A percentile compares a stretch with the other conserved stretches of the same genome.
Conservation (phyloP, 2,329 filamentous ascomycete species). For the Scedosporium boydii region DNA sequence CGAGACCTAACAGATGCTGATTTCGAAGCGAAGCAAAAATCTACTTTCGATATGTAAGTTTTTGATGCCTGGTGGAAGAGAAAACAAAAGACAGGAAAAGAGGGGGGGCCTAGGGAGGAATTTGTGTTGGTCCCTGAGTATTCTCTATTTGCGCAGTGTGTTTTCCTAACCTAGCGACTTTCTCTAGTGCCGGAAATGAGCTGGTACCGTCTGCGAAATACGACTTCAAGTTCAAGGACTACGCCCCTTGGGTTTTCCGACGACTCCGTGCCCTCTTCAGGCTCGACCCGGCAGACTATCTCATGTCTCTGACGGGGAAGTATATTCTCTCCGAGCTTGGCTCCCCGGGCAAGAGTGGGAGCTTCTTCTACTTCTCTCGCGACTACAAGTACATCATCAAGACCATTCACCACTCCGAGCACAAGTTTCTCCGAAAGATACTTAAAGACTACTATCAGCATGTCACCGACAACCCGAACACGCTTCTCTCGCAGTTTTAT, state of each 20-base stretch:
- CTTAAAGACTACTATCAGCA: constrained; percentile 90
- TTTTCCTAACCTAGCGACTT: constrained; percentile 21
- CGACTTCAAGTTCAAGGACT: constrained; percentile 99
- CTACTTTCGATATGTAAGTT: constrained; percentile 92
- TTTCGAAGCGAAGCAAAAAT: constrained; percentile 92
- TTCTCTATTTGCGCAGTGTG: background rate
- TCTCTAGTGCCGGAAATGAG: constrained; percentile 80
- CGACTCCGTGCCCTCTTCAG: constrained; percentile 80
- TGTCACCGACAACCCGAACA: constrained; percentile 89
- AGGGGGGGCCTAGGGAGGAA: no score
- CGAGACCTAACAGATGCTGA: constrained; percentile 82
- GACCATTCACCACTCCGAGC: constrained; percentile 93
- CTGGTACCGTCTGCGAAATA: constrained; percentile 97
- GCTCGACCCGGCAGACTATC: constrained; percentile 91
- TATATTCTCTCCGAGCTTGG: constrained; percentile 97
- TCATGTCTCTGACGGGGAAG: constrained; percentile 96
- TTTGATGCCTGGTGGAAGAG: constrained; percentile 17
- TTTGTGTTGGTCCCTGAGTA: constrained; percentile 33
- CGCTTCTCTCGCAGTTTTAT: constrained; percentile 94
- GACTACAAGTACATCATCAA: constrained; percentile 99
- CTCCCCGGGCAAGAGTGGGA: constrained; percentile 94
- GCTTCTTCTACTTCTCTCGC: constrained; percentile 98
- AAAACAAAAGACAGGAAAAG: no score
- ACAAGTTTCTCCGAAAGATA: constrained; percentile 77
- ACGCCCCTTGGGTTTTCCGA: constrained; percentile 98